These are phyloP conservation scores for Claviceps monticola DNA, from an alignment of 2,329 filamentous ascomycete genomes.

Conservation along the genomic window DNA sequence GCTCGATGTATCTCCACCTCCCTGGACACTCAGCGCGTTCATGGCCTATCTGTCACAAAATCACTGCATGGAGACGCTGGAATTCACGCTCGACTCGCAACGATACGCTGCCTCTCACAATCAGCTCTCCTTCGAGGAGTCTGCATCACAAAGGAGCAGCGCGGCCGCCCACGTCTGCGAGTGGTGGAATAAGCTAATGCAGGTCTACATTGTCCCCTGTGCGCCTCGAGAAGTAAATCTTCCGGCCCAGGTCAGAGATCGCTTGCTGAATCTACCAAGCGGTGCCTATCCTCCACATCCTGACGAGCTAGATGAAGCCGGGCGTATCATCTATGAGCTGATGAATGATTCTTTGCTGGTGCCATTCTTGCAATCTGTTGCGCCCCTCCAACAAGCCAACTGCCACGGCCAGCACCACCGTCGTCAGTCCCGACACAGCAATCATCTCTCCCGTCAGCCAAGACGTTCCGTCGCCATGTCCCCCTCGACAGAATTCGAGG, in stretches of 20 bases:
- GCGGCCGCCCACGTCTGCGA: conserved; percentile 51
- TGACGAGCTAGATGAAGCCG: conserved; percentile 64
- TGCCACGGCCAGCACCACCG: conserved; percentile 20
- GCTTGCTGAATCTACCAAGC: conserved; percentile 43
- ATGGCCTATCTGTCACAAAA: conserved; percentile 96
- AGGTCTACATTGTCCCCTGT: conserved; percentile 79
- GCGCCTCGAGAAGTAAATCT: conserved; percentile 83
- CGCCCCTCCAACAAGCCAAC: conserved; percentile 22
- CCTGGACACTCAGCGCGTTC: conserved; percentile 84
- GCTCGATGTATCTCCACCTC: conserved; percentile 68
- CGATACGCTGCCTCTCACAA: conserved; percentile 55
- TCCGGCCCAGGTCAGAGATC: conserved; percentile 71
- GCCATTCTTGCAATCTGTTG: conserved; percentile 68
- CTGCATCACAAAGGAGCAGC: conserved; percentile 28
- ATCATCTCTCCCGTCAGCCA: conserved; percentile 1
- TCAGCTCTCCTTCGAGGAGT: conserved; percentile 25
- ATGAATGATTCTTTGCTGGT: conserved; percentile 96
- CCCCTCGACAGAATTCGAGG: conserved; percentile 34
- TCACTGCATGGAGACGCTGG: conserved; percentile 88
- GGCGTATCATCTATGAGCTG: conserved; percentile 80
- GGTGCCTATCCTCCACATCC: conserved; percentile 58
- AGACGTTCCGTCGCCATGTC: conserved; percentile 25
- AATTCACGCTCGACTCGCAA: conserved; percentile 90
- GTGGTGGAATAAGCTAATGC: conserved; percentile 77
- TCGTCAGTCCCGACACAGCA: conserved; percentile 4